phyloP scores from a whole-genome alignment of 2,329 filamentous ascomycete genomes.

The Ascochyta viciae-villosae region DNA sequence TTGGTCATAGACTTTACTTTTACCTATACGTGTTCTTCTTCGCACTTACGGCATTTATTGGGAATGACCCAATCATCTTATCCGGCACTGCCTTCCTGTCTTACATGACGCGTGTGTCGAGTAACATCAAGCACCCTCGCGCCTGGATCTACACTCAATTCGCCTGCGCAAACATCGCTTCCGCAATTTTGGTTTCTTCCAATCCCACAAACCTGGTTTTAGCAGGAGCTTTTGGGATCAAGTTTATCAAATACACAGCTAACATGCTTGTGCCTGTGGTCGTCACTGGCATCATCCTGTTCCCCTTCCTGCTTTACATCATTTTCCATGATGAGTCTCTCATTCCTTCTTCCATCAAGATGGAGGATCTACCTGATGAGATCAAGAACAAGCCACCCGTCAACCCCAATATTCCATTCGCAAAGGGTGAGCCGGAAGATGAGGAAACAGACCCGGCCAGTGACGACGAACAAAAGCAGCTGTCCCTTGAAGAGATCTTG shows the following conservation, averaged over 20 bases:
- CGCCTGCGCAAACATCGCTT: conserved; percentile 74
- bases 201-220: conserved; percentile 80
- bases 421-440: conserved; percentile 62
- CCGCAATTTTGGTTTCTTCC: conserved; percentile 77
- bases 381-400: conserved; percentile 64
- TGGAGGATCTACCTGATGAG: conserved; percentile 70
- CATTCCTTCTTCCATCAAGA: conserved; percentile 70
- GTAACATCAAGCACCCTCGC: conserved; percentile 72
- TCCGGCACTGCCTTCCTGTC: conserved; percentile 77
- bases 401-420: conserved; percentile 75
- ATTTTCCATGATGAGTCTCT: conserved; percentile 70
- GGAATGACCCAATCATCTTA: conserved; percentile 77
- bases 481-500: conserved; percentile 75
- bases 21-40: conserved; percentile 79
- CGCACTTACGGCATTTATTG: conserved; percentile 69
- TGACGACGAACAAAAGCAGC: conserved; percentile 59
- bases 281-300: conserved; percentile 71
- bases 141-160: conserved; percentile 80
- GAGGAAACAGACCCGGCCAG: conserved; percentile 56
- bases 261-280: conserved; percentile 78
- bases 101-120: conserved; percentile 78
- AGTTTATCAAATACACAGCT: conserved; percentile 76
- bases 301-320: conserved; percentile 73
- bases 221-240: conserved; percentile 74
- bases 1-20: conserved; percentile 73